These are phyloP conservation scores for Acer negundo DNA, from an alignment of 345 rosid genomes.

Conservation along the genomic window DNA sequence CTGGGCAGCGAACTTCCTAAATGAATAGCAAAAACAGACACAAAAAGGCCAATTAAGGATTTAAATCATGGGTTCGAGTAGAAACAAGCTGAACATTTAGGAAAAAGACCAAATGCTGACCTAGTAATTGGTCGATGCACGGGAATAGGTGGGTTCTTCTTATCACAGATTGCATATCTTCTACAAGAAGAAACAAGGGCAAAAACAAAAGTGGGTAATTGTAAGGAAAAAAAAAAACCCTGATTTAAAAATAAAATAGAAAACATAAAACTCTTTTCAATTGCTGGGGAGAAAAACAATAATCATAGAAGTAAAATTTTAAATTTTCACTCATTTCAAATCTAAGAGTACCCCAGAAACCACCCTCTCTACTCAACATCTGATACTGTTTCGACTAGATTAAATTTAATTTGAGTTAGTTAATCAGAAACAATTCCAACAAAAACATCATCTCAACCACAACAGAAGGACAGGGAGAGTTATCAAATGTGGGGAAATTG, in stretches of 20 bases:
- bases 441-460: background rate
- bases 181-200: conserved; percentile 27
- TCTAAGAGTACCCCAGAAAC: conserved; percentile 2
- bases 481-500: too few species aligned
- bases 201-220: conserved; percentile 2
- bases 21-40: conserved; percentile 20
- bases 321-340: background rate
- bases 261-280: background rate
- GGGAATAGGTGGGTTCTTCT: conserved; percentile 55
- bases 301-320: background rate
- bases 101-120: conserved; percentile 34
- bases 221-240: too few species aligned
- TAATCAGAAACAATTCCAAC: too few species aligned
- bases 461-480: background rate
- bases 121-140: conserved; percentile 86
- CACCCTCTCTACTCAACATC: background rate
- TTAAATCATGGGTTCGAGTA: background rate
- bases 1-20: conserved; percentile 81
- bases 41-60: conserved; percentile 4
- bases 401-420: too few species aligned
- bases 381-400: too few species aligned
- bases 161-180: conserved; percentile 45
- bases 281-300: background rate
- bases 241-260: too few species aligned
- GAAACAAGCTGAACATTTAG: background rate